phyloP scores from a whole-genome alignment of 73 alveolate species.

The Breviolum minutum region DNA sequence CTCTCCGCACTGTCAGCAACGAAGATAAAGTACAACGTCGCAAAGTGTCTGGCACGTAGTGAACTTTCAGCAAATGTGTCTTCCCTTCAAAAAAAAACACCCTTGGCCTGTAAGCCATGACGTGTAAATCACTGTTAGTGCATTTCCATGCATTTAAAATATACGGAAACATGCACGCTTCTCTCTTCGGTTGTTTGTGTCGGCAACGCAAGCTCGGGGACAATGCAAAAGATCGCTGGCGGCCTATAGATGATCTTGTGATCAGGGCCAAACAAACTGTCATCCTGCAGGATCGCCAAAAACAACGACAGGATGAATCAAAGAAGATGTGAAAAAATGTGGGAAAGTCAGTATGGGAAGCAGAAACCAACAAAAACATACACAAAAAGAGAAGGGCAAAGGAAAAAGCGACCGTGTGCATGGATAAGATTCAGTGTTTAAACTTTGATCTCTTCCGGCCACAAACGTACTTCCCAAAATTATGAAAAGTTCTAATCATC shows the following conservation, averaged over 20 bases:
- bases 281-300: slow-evolving; percentile 41
- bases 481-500: too few relatives aligned
- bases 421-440: too few relatives aligned
- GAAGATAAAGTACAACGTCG: slow-evolving; percentile 98
- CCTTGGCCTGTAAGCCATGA: neutral
- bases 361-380: too few relatives aligned
- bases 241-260: slow-evolving; percentile 97
- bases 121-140: neutral
- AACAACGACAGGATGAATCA: neutral
- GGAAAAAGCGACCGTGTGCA: too few relatives aligned
- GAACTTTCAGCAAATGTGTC: neutral
- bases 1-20: slow-evolving; percentile 98
- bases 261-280: slow-evolving; percentile 95
- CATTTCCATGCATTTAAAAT: too few relatives aligned
- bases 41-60: slow-evolving; percentile 95
- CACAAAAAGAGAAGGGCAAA: too few relatives aligned
- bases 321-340: neutral
- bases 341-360: neutral
- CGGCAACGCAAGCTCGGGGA: neutral
- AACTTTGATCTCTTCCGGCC: too few relatives aligned
- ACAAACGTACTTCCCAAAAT: too few relatives aligned
- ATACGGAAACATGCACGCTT: too few relatives aligned
- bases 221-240: neutral
- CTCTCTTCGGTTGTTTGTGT: too few relatives aligned
- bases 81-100: neutral